Evolutionary conservation across 1,139 yeast genomes (phyloP).

Genomic region (Taphrina deformans): DNA sequence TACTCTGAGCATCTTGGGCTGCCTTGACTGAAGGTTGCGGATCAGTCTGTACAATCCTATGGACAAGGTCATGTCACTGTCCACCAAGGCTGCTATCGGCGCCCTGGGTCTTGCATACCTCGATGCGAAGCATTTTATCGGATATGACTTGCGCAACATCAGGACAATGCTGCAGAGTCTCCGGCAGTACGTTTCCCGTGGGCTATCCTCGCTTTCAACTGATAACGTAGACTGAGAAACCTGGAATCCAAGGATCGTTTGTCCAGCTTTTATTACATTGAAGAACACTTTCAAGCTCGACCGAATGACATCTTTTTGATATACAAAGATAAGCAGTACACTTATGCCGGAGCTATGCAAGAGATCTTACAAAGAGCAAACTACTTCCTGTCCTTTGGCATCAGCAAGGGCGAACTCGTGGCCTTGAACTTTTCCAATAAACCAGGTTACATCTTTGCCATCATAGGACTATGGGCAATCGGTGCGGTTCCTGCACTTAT

Average conservation of each 20-base stretch:
- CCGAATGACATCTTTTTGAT: conserved; percentile 10
- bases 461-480: conserved; percentile 15
- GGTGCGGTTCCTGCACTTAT: conserved; percentile 24
- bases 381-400: conserved; percentile 7
- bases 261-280: conserved; percentile 6
- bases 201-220: too few relatives aligned
- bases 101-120: conserved; percentile 24
- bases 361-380: conserved; percentile 5
- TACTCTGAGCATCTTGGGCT: background rate
- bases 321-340: conserved; percentile 19
- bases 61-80: background rate
- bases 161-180: conserved; percentile 9
- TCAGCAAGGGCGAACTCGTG: conserved; percentile 4
- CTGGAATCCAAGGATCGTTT: conserved; percentile 3
- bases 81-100: background rate
- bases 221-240: background rate
- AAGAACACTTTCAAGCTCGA: conserved; percentile 3
- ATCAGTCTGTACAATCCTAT: background rate
- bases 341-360: conserved; percentile 5
- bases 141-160: conserved; percentile 12
- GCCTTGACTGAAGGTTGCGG: background rate
- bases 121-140: conserved; percentile 21
- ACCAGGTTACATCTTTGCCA: conserved; percentile 20
- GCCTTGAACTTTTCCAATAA: conserved; percentile 26
- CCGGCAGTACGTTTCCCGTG: conserved; percentile 2